Percentiles rank a stretch among this genome's conserved stretches.
These are phyloP conservation scores for Microcera coccophila DNA, from an alignment of 2,329 filamentous ascomycete species.

Conservation along the genomic window DNA sequence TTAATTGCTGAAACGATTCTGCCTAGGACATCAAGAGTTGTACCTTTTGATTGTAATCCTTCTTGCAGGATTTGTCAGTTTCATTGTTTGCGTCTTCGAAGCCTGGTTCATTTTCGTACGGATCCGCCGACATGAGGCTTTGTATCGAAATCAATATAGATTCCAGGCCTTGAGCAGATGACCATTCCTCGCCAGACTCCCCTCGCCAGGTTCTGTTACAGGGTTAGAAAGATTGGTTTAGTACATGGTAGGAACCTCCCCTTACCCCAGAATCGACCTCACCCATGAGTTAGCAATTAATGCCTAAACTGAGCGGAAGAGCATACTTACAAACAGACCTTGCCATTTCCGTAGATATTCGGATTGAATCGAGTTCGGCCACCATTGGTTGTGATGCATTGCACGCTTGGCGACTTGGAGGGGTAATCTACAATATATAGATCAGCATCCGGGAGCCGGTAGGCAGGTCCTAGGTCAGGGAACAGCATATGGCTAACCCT, in stretches of 20 bases:
- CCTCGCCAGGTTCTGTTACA: constrained; percentile 79
- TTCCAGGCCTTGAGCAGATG: constrained; percentile 89
- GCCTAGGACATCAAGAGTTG: neutral
- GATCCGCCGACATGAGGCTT: constrained; percentile 88
- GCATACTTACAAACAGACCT: constrained; percentile 79
- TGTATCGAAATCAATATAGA: constrained; percentile 94
- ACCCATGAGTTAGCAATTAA: neutral
- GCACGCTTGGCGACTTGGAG: constrained; percentile 57
- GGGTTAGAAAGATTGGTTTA: too few species aligned
- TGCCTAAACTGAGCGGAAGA: neutral
- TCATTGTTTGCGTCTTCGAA: constrained; percentile 71
- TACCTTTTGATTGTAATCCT: constrained; percentile 76
- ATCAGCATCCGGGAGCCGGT: neutral
- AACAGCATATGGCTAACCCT: constrained; percentile 44
- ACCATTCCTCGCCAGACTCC: constrained; percentile 90
- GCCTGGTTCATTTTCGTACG: constrained; percentile 94
- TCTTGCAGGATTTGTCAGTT: constrained; percentile 68
- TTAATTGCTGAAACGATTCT: constrained; percentile 15
- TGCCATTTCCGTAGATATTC: constrained; percentile 88
- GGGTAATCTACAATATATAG: constrained; percentile 67
- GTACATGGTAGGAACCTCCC: neutral
- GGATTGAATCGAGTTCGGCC: constrained; percentile 90
- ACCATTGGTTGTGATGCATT: constrained; percentile 79
- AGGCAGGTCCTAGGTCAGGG: neutral
- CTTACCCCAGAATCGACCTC: constrained; percentile 81